Evolutionary conservation across 345 rosid species (phyloP).

Genomic region (Citrus hindsii): DNA sequence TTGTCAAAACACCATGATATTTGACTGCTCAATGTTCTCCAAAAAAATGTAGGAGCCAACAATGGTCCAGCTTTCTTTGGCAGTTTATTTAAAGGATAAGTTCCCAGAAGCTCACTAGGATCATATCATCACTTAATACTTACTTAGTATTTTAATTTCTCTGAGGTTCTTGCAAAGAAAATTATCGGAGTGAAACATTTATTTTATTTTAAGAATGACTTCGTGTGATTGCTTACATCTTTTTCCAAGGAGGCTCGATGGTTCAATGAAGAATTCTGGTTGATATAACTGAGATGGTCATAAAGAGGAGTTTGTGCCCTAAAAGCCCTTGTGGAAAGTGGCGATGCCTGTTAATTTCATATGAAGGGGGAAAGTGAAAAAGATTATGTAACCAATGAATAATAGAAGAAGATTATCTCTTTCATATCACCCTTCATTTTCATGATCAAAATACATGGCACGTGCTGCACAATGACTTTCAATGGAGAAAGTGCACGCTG

Average conservation of each 20-base stretch:
- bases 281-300: slow-evolving; percentile 18
- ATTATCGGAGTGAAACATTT: not conserved
- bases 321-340: slow-evolving; percentile 30
- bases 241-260: slow-evolving; percentile 71
- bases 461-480: not conserved
- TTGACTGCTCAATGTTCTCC: not conserved
- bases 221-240: slow-evolving; percentile 51
- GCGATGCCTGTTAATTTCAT: slow-evolving; percentile 38
- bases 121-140: not conserved
- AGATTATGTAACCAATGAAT: not conserved
- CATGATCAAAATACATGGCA: slow-evolving; percentile 6
- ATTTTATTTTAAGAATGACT: slow-evolving; percentile 1
- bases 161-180: not conserved
- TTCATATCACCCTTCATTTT: not conserved
- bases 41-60: not conserved
- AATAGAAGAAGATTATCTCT: not conserved
- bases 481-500: not conserved
- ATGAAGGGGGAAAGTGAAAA: not conserved
- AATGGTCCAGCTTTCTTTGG: not conserved
- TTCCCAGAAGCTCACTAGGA: not conserved
- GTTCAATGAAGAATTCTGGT: slow-evolving; percentile 31
- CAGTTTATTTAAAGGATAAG: not conserved
- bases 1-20: slow-evolving; percentile 6
- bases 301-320: slow-evolving; percentile 45
- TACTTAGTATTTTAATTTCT: not conserved